Base-by-base conservation (phyloP, 495 filamentous ascomycete species). In the Talaromyces adpressus region DNA sequence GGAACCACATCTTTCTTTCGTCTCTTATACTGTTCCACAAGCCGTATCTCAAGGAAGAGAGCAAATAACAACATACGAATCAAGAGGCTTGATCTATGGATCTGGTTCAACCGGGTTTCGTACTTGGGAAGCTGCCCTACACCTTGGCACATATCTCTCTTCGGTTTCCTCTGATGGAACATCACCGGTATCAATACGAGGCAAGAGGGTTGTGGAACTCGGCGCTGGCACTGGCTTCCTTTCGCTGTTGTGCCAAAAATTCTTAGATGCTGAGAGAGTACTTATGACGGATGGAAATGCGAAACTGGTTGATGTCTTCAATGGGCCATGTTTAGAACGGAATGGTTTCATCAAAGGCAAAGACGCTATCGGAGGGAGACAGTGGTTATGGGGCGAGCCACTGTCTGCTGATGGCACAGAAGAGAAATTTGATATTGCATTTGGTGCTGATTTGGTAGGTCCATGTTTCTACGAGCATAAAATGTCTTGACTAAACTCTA, bases 111-210 rank as follows among this genome's bases (percentile, higher is more conserved):
- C 93, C 0, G 93, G 93, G 0, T 79, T 91, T 29, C 85, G 93
- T 11, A 98, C 93, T 5, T 98, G 93, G 93, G 93, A 97, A 76
- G 93, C 93, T 4, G 86, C 91, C 0, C 75, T 98, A n/a, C 89
- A 92, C 70, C 81, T 97, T 0, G 91, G 87, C 0, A 82, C 90
- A 22, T 96, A 87, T 66, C 85, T 94, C 34, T 76, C 83, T 11
- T 45, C 1, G 84, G 80, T 12, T 67, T 66, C 11, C 64, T 83
- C 14, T 71, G 16, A 22, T 16, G 52, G 11, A 29, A 29, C 22
- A 14, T 56, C 52, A 27, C 22, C 23, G n/a, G 52, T 56, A 14
- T 56, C 52, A 56, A 16, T 94, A 11, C 64, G 64, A 39, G 78
- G 77, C 12, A 88, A 88, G 65, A 79, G 75, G 0, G 78, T 97